phyloP scores from a whole-genome alignment of 2,329 filamentous ascomycete genomes.

The Mariannaea elegans region DNA sequence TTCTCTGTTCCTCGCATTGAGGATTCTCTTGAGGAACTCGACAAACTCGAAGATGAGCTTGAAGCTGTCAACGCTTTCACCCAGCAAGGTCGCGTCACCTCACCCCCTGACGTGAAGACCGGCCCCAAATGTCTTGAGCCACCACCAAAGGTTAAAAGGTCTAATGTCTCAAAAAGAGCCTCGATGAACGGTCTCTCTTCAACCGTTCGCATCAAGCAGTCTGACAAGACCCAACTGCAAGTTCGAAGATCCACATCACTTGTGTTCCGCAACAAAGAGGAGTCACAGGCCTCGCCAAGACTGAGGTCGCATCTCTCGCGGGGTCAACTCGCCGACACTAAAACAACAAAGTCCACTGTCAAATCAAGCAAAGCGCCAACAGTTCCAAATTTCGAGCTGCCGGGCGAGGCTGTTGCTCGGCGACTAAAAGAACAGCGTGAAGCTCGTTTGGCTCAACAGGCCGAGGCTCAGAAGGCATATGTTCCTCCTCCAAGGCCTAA shows the following conservation, averaged over 20 bases:
- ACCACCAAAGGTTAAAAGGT: constrained; percentile 25
- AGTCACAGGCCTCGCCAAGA: constrained; percentile 23
- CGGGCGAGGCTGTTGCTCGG: constrained; percentile 68
- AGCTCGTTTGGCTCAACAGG: constrained; percentile 55
- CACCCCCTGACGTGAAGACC: constrained; percentile 33
- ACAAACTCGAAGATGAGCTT: constrained; percentile 68
- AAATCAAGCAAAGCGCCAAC: constrained; percentile 66
- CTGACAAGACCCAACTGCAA: constrained; percentile 47
- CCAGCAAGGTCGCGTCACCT: constrained; percentile 44
- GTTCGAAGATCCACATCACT: constrained; percentile 55
- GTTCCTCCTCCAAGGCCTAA: constrained; percentile 56
- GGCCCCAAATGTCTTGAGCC: constrained; percentile 29
- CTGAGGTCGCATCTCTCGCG: constrained; percentile 27
- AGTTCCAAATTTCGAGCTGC: constrained; percentile 67
- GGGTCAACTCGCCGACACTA: constrained; percentile 27
- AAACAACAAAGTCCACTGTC: constrained; percentile 51
- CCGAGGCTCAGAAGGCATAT: constrained; percentile 45
- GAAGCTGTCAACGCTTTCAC: constrained; percentile 60
- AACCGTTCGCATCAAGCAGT: constrained; percentile 54
- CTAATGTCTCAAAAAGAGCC: constrained; percentile 36
- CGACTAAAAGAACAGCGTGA: constrained; percentile 67
- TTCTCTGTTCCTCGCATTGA: constrained; percentile 62
- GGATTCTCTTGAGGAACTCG: constrained; percentile 70
- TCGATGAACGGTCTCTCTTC: constrained; percentile 47
- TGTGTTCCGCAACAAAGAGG: constrained; percentile 44